phyloP scores from a whole-genome alignment of 352 stramenopile species.

The Phytophthora macrochlamydospora region DNA sequence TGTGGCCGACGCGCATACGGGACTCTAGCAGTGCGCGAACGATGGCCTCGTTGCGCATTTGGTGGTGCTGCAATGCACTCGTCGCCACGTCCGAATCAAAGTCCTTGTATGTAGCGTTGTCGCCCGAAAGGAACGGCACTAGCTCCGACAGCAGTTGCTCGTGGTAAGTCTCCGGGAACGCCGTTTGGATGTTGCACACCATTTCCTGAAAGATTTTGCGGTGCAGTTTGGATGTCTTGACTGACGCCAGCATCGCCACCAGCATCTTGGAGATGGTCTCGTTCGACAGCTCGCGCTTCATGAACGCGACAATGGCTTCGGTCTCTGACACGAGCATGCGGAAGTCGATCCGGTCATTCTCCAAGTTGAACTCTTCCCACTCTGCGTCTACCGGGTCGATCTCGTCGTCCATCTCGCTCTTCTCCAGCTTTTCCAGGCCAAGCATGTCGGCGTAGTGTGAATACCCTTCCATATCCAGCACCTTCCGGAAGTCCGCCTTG shows the following conservation, averaged over 20 bases:
- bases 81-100: constrained; percentile 72
- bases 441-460: constrained; percentile 78
- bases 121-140: constrained; percentile 82
- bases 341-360: constrained; percentile 89
- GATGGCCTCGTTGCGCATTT: constrained; percentile 82
- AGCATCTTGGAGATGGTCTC: constrained; percentile 88
- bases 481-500: constrained; percentile 81
- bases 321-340: constrained; percentile 76
- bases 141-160: constrained; percentile 64
- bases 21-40: constrained; percentile 78
- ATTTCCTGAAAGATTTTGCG: constrained; percentile 91
- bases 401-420: constrained; percentile 26
- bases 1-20: constrained; percentile 84
- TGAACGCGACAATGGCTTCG: constrained; percentile 61
- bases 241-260: constrained; percentile 80
- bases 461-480: constrained; percentile 80
- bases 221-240: constrained; percentile 87
- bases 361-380: constrained; percentile 86
- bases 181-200: constrained; percentile 85
- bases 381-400: constrained; percentile 70
- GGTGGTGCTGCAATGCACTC: constrained; percentile 74
- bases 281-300: constrained; percentile 66
- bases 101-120: constrained; percentile 74
- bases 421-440: constrained; percentile 51
- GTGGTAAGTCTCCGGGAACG: constrained; percentile 70